These are phyloP conservation scores for Lentinula lateritia DNA, from an alignment of 768 basidiomycete genomes.

Conservation along the genomic window DNA sequence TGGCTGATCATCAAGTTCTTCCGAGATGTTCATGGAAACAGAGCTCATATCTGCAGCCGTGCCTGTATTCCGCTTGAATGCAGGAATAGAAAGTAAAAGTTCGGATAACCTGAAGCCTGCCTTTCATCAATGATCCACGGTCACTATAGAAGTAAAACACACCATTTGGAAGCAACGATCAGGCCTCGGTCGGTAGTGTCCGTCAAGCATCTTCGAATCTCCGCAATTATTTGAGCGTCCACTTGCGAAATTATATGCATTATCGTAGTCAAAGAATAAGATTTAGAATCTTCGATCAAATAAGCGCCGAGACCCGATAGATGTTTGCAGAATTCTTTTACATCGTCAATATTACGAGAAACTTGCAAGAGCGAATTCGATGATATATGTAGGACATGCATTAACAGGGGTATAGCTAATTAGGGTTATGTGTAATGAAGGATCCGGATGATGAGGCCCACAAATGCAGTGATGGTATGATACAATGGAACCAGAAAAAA, in stretches of 20 bases:
- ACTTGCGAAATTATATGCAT: neutral
- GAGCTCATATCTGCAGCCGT: neutral
- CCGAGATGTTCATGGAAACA: neutral
- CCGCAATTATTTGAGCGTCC: neutral
- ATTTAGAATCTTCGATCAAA: no score
- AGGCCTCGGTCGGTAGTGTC: constrained; percentile 2
- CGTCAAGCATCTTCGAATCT: neutral
- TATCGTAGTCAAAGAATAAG: neutral
- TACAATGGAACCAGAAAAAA: neutral
- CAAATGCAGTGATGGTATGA: neutral
- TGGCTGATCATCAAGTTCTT: neutral
- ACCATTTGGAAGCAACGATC: constrained; percentile 2
- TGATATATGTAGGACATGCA: neutral
- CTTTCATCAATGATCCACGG: neutral
- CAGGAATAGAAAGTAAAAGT: constrained; percentile 1
- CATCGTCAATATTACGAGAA: no score
- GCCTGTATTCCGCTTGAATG: neutral
- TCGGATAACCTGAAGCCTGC: constrained; percentile 1
- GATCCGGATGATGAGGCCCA: neutral
- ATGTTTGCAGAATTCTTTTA: no score
- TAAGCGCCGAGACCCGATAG: neutral
- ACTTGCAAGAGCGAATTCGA: neutral
- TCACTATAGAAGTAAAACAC: neutral
- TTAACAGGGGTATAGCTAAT: neutral
- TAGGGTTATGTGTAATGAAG: neutral